Evolutionary conservation across 2,329 filamentous ascomycete species (phyloP), one percentile per base, ranked within the genome.

Genomic region (Fusarium albidum): DNA sequence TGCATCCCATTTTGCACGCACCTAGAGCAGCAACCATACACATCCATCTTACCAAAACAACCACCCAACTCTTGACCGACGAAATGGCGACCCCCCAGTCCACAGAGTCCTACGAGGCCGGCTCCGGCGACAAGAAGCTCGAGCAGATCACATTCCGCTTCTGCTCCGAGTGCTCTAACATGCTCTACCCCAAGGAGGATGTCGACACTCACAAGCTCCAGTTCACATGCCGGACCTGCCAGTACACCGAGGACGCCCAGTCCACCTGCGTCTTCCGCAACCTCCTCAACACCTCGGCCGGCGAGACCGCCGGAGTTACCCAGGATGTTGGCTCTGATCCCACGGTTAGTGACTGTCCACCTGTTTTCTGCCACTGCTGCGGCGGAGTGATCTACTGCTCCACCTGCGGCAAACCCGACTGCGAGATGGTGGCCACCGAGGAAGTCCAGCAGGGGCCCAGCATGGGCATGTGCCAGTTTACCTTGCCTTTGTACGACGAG

Each of bases 151-250:
- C 91, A 40, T 99, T 98, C 77, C 89, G 91, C 70, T 99, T 99
- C 83, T 99, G 95, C 81, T 92, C 92, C 67, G 95, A 99, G 82
- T 99, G 95, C 79, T 96, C 93, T 68, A 99, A 99, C 82, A 90
- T 99, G 84, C 82, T 99, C 49, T 98, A 98, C 71, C 95, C 95
- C 43, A 95, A 96, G 77, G 96, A 99, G 80, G 92, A 99, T 76
- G 87, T 89, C 59, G 82, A 88, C 57, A 87, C 86, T 57, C 91
- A 91, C 78, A 88, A 87, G 68, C 87, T 99, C 65, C 89, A 96
- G 80, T 99, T 96, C 77, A 92, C 91, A 61, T 99, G 95, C 81
- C 91, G 94, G 67, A 97, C 93, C 51, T 99, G 95, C 79, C 88
- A 92, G 71, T 96, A 92, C 77, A 91, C 89, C 68, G 92, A 96